These are phyloP conservation scores for Pulveroboletus sp. DNA, from an alignment of 768 basidiomycete species.

Conservation along the genomic window DNA sequence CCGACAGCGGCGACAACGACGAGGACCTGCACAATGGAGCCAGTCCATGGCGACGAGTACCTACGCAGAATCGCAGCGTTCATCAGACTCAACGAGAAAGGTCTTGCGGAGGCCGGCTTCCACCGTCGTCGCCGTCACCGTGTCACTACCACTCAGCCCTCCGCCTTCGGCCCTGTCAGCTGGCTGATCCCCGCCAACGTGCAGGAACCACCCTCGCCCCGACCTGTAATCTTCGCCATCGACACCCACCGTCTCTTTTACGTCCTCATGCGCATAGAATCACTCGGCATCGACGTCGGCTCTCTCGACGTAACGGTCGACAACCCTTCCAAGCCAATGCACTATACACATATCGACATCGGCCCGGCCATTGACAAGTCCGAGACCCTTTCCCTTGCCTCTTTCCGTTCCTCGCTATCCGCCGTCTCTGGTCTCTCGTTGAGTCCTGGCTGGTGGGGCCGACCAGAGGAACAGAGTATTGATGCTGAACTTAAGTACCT, in stretches of 20 bases:
- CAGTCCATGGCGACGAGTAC: slow-evolving; percentile 71
- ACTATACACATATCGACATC: slow-evolving; percentile 52
- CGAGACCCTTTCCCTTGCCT: slow-evolving; percentile 69
- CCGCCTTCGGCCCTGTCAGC: slow-evolving; percentile 55
- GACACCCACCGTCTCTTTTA: slow-evolving; percentile 87
- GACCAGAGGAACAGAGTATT: slow-evolving; percentile 50
- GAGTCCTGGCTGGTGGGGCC: slow-evolving; percentile 68
- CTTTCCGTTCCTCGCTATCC: slow-evolving; percentile 72
- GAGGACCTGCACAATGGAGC: slow-evolving; percentile 35
- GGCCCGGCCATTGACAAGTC: slow-evolving; percentile 54
- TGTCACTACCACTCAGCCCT: slow-evolving; percentile 29
- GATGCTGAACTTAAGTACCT: slow-evolving; percentile 80
- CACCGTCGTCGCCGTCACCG: slow-evolving; percentile 44
- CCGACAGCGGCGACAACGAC: slow-evolving; percentile 8
- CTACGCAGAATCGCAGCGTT: slow-evolving; percentile 64
- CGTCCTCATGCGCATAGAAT: slow-evolving; percentile 81
- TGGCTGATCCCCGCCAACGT: slow-evolving; percentile 44
- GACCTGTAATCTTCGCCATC: slow-evolving; percentile 61
- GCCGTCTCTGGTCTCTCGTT: slow-evolving; percentile 73
- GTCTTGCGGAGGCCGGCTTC: slow-evolving; percentile 61
- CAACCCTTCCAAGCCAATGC: slow-evolving; percentile 71
- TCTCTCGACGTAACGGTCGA: slow-evolving; percentile 74
- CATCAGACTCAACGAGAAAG: slow-evolving; percentile 66
- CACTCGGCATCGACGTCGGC: slow-evolving; percentile 69
- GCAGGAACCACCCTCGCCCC: slow-evolving; percentile 33